These are phyloP conservation scores for Didymella pomorum DNA, from an alignment of 2,329 filamentous ascomycete genomes.

Conservation along the genomic window DNA sequence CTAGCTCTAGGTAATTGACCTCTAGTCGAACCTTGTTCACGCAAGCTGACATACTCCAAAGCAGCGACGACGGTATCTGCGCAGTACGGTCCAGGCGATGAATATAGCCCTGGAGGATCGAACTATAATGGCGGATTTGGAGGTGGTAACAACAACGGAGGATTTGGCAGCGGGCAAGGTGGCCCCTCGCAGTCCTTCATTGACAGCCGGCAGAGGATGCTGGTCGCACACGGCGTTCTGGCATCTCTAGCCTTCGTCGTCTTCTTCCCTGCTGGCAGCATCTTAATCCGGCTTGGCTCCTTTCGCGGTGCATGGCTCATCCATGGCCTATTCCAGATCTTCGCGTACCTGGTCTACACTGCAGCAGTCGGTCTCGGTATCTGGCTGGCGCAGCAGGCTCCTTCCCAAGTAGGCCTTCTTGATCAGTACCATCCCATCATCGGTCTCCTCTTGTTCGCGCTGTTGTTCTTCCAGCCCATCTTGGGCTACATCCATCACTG, in stretches of 20 bases:
- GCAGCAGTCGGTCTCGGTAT: slow-evolving; percentile 62
- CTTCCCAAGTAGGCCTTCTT: slow-evolving; percentile 28
- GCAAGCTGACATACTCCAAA: slow-evolving; percentile 13
- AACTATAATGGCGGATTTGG: slow-evolving; percentile 1
- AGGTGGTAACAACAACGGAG: slow-evolving; percentile 9
- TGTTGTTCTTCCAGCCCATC: slow-evolving; percentile 63
- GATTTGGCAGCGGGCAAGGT: slow-evolving; percentile 13
- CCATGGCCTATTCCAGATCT: slow-evolving; percentile 57
- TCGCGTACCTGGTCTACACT: slow-evolving; percentile 58
- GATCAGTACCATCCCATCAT: slow-evolving; percentile 60
- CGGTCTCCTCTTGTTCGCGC: slow-evolving; percentile 59
- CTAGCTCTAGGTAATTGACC: slow-evolving; percentile 24
- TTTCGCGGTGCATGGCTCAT: slow-evolving; percentile 54
- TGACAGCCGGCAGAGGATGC: slow-evolving; percentile 28
- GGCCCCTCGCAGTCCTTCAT: slow-evolving; percentile 22
- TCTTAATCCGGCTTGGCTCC: slow-evolving; percentile 52
- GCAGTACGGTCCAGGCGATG: slow-evolving; percentile 24
- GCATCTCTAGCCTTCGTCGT: slow-evolving; percentile 55
- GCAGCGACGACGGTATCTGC: slow-evolving; percentile 26
- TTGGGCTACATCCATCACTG: slow-evolving; percentile 62
- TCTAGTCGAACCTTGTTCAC: not conserved
- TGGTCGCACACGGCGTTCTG: slow-evolving; percentile 55
- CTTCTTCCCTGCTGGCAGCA: slow-evolving; percentile 56
- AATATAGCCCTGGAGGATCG: slow-evolving; percentile 10
- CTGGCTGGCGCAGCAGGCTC: slow-evolving; percentile 54